These are phyloP conservation scores for Piper longum DNA, from an alignment of 164 flowering plant species.

Conservation along the genomic window DNA sequence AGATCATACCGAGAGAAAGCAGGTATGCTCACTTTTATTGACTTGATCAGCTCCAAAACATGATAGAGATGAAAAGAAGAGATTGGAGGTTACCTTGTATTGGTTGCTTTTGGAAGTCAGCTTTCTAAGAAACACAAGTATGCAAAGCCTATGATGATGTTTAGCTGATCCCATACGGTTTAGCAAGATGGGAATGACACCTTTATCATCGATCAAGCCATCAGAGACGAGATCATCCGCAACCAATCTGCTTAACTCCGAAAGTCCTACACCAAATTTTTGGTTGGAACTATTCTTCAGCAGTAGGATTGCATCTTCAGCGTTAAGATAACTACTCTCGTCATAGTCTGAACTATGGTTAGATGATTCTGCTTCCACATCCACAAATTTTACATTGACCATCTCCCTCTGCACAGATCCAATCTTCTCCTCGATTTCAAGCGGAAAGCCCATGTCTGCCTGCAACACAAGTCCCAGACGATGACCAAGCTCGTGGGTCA, in stretches of 20 bases:
- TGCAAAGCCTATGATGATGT: conserved; percentile 21
- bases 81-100: conserved; percentile 28
- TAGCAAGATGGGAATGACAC: conserved; percentile 30
- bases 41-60: not conserved
- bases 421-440: conserved; percentile 28
- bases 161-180: conserved; percentile 40
- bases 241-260: conserved; percentile 22
- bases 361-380: conserved; percentile 4
- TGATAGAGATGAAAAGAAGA: not conserved
- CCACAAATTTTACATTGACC: conserved; percentile 24
- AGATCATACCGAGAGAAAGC: too few species aligned
- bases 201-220: conserved; percentile 42
- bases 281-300: conserved; percentile 46
- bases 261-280: conserved; percentile 26
- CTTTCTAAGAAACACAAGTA: conserved; percentile 31
- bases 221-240: conserved; percentile 9
- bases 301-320: conserved; percentile 35
- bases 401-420: conserved; percentile 23
- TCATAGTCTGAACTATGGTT: conserved; percentile 8
- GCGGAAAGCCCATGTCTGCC: conserved; percentile 22
- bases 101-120: conserved; percentile 22
- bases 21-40: too few species aligned
- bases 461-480: conserved; percentile 48
- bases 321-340: conserved; percentile 6
- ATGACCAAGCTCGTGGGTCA: conserved; percentile 36